phyloP scores from a whole-genome alignment of 345 rosid genomes.

The Eucalyptus urophylla region DNA sequence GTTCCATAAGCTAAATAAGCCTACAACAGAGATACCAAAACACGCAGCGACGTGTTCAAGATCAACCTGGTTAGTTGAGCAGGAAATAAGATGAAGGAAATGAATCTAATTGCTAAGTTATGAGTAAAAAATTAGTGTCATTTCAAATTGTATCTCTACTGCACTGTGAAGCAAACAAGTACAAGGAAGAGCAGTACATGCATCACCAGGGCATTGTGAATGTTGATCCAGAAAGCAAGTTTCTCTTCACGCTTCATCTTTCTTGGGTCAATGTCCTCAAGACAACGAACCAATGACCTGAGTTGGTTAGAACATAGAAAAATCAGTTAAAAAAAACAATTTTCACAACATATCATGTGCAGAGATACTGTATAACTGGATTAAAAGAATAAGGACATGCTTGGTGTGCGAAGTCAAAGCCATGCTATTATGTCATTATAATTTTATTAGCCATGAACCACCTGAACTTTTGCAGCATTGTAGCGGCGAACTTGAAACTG shows the following conservation, averaged over 20 bases:
- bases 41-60: not conserved
- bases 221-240: slow-evolving; percentile 91
- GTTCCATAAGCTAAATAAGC: slow-evolving; percentile 82
- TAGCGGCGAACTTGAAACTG: slow-evolving; percentile 46
- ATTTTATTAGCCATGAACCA: not conserved
- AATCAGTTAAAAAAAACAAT: not conserved
- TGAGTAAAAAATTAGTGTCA: not conserved
- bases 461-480: slow-evolving; percentile 68
- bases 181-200: slow-evolving; percentile 28
- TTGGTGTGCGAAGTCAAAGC: not conserved
- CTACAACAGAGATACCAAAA: slow-evolving; percentile 15
- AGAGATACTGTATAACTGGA: not conserved
- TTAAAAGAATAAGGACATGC: not conserved
- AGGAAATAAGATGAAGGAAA: not conserved
- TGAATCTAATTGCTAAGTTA: not conserved
- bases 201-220: slow-evolving; percentile 86
- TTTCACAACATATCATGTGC: not conserved
- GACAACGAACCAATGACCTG: slow-evolving; percentile 61
- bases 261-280: slow-evolving; percentile 65
- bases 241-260: slow-evolving; percentile 86
- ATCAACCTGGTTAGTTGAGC: not conserved
- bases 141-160: not conserved
- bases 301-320: not conserved
- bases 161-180: not conserved
- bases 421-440: not conserved